Evolutionary conservation across 805 yeast species (phyloP).

Genomic region (Sungouiella blattae): DNA sequence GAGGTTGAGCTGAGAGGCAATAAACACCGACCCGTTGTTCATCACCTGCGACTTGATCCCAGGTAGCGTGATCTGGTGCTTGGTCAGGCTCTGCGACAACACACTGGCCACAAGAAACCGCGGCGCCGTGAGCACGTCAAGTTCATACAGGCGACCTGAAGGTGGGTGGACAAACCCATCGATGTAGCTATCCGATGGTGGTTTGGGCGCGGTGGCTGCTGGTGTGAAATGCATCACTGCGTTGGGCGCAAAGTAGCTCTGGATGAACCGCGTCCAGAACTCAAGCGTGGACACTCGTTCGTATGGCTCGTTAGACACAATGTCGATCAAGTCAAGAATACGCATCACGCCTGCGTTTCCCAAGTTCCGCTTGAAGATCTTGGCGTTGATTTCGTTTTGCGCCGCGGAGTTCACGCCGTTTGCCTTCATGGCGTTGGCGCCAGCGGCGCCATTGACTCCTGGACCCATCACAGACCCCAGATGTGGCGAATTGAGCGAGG

Average conservation of each 20-base stretch:
- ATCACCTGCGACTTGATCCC: conserved; percentile 39
- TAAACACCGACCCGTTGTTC: conserved; percentile 36
- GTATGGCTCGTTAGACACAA: conserved; percentile 30
- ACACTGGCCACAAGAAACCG: conserved; percentile 53
- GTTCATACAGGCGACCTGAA: conserved; percentile 48
- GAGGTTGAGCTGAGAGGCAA: conserved; percentile 27
- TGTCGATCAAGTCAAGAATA: conserved; percentile 37
- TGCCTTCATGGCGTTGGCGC: not conserved
- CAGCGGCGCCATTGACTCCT: not conserved
- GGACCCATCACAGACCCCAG: not conserved
- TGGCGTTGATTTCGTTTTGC: conserved; percentile 7
- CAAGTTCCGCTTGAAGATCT: conserved; percentile 33
- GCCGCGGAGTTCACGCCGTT: not conserved
- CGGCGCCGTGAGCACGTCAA: conserved; percentile 64
- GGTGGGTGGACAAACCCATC: conserved; percentile 1
- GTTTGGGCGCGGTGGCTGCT: conserved; percentile 9
- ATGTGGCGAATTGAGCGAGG: too few relatives aligned
- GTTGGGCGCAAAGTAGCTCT: conserved; percentile 29
- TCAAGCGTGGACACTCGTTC: conserved; percentile 26
- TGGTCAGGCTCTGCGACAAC: conserved; percentile 38
- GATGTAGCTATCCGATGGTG: not conserved
- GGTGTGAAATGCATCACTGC: conserved; percentile 29
- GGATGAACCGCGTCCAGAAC: conserved; percentile 36
- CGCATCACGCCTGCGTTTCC: conserved; percentile 43
- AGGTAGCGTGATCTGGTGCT: conserved; percentile 28